Percentiles rank a stretch among this genome's conserved stretches.
phyloP scores from a whole-genome alignment of 495 filamentous ascomycete genomes.

The Cetradonia linearis region DNA sequence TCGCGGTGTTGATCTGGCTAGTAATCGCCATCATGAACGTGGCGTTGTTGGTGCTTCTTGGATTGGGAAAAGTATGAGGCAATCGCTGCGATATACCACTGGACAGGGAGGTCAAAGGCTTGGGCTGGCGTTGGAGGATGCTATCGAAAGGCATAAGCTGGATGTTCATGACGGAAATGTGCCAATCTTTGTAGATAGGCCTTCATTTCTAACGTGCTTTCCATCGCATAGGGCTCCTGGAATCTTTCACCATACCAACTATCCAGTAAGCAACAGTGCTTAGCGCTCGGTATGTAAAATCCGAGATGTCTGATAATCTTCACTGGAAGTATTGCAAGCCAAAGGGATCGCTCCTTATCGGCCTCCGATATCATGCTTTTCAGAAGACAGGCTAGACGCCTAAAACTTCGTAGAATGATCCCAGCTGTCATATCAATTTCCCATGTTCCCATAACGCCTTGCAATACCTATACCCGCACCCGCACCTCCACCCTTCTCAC shows the following conservation, averaged over 20 bases:
- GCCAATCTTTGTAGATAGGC: neutral
- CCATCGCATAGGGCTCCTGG: neutral
- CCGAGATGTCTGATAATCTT: neutral
- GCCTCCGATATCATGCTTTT: neutral
- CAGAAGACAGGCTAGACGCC: neutral
- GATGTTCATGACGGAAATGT: neutral
- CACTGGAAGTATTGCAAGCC: neutral
- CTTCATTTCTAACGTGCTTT: neutral
- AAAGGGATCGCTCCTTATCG: neutral
- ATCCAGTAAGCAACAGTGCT: neutral
- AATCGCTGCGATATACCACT: neutral
- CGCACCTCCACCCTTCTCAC: slow-evolving; percentile 6
- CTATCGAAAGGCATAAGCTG: neutral
- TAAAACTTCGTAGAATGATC: neutral
- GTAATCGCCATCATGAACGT: slow-evolving; percentile 65
- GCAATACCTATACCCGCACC: neutral
- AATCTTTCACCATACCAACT: neutral
- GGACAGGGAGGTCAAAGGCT: neutral
- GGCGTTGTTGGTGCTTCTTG: slow-evolving; percentile 59
- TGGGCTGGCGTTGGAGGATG: neutral
- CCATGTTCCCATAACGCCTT: neutral
- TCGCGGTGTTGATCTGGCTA: slow-evolving; percentile 54
- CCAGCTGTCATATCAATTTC: neutral
- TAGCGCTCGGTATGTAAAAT: neutral
- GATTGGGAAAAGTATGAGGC: slow-evolving; percentile 41